Evolutionary conservation across 257 asterid genomes (phyloP), one percentile per base, ranked within the genome.

Genomic region (Catharanthus roseus): DNA sequence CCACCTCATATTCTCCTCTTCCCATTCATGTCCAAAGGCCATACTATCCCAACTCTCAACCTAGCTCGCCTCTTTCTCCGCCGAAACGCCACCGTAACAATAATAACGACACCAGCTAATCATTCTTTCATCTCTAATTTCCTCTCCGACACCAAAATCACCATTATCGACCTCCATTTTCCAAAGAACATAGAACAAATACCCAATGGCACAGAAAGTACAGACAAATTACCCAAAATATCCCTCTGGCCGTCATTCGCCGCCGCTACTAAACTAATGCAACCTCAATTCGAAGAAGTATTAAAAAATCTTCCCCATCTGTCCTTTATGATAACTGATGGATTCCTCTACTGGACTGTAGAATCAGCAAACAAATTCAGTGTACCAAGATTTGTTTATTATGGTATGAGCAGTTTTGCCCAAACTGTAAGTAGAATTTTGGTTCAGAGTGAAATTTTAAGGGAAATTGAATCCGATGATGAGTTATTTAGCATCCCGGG

Each of bases 11-110:
- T 81, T 26, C 80, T 82, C 12, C 18, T 91, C 13, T 89, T 91
- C 62, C 97, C 96, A 2, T 91, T 91, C 90, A 86, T 89, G 97
- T 75, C 97, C 53, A 89, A 91, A 73, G 96, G 96, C 80, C 96
- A 91, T 81, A 89, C 88, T 0, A 86, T 91, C 33, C 93, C 96
- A 0, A 76, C 86, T 70, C 90, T 89, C 80, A 87, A 84, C 82
- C 77, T 91, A 3, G 78, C 88, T 11, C 87, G 75, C 62, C 82
- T 84, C 77, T 85, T 91, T 51, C 76, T 74, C 72, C 16, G 21
- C 67, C 91, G 85, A 23, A 65, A 53, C 51, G 74, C 72, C 19
- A 15, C 67, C 69, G 65, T 86, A 5, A 89, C 93, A 82, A 49
- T 91, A 74, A 82, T 91, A 90, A 91, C 96, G 65, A 89, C 97